phyloP scores from a whole-genome alignment of 2,329 filamentous ascomycete genomes.

The Cladophialophora exuberans region DNA sequence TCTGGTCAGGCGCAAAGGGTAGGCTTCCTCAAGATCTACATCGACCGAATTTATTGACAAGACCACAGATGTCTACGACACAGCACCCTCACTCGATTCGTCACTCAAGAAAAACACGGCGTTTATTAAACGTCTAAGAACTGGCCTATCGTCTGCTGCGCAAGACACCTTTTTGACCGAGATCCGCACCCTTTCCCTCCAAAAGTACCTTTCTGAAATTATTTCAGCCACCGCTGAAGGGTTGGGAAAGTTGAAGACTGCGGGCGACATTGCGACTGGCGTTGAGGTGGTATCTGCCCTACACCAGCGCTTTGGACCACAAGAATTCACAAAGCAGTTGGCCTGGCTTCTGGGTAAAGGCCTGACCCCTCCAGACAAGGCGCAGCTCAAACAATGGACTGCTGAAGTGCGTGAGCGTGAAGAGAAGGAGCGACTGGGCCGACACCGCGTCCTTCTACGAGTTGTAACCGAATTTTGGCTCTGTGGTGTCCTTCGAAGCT shows the following conservation, averaged over 20 bases:
- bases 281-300: conserved; percentile 94
- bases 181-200: conserved; percentile 84
- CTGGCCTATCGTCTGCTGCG: conserved; percentile 78
- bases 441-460: conserved; percentile 82
- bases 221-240: conserved; percentile 95
- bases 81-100: conserved; percentile 82
- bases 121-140: conserved; percentile 94
- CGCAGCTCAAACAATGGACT: conserved; percentile 74
- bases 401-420: conserved; percentile 88
- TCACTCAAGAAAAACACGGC: conserved; percentile 98
- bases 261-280: conserved; percentile 87
- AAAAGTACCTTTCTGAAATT: conserved; percentile 97
- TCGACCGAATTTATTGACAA: background rate
- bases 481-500: conserved; percentile 80
- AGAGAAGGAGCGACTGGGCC: conserved; percentile 86
- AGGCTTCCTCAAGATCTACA: conserved; percentile 22
- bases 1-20: conserved; percentile 91
- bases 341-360: conserved; percentile 92
- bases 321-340: conserved; percentile 87
- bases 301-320: conserved; percentile 89
- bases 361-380: conserved; percentile 86
- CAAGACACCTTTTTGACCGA: conserved; percentile 85
- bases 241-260: conserved; percentile 85
- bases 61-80: conserved; percentile 72
- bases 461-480: conserved; percentile 97